A percentile compares a stretch with the other conserved stretches of the same genome.
phyloP scores from a whole-genome alignment of 139 green algal species.

The Marvania coccoides region DNA sequence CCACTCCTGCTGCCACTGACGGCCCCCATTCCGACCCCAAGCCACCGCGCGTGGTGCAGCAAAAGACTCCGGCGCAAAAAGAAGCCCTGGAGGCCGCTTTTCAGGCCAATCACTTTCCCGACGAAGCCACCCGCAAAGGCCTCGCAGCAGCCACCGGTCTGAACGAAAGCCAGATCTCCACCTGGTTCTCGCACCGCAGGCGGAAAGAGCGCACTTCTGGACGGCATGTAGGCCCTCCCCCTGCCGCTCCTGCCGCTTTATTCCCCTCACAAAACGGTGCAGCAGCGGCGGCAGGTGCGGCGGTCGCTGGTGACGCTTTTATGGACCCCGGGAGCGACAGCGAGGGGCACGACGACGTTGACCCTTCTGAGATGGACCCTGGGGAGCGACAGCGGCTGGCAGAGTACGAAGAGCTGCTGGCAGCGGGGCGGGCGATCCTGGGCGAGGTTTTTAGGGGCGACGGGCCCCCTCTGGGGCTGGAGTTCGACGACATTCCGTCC shows the following conservation, averaged over 20 bases:
- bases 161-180: conserved; percentile 60
- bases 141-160: conserved; percentile 57
- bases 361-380: neutral
- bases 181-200: conserved; percentile 61
- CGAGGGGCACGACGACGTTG: conserved; percentile 5
- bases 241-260: neutral
- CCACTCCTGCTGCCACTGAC: neutral
- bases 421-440: conserved; percentile 41
- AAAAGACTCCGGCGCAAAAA: conserved; percentile 71
- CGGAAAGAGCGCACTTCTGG: conserved; percentile 49
- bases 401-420: conserved; percentile 30
- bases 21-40: neutral
- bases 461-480: conserved; percentile 53
- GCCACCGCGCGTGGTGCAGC: too few relatives aligned
- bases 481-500: conserved; percentile 42
- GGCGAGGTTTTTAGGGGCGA: conserved; percentile 46
- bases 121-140: conserved; percentile 37
- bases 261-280: neutral
- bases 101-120: conserved; percentile 53
- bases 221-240: neutral
- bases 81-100: conserved; percentile 69
- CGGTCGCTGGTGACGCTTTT: neutral
- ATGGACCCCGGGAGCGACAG: neutral
- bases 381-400: neutral
- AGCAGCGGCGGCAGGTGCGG: neutral